Evolutionary conservation across 768 basidiomycete genomes (phyloP).

Genomic region (Podaxis rugospora): DNA sequence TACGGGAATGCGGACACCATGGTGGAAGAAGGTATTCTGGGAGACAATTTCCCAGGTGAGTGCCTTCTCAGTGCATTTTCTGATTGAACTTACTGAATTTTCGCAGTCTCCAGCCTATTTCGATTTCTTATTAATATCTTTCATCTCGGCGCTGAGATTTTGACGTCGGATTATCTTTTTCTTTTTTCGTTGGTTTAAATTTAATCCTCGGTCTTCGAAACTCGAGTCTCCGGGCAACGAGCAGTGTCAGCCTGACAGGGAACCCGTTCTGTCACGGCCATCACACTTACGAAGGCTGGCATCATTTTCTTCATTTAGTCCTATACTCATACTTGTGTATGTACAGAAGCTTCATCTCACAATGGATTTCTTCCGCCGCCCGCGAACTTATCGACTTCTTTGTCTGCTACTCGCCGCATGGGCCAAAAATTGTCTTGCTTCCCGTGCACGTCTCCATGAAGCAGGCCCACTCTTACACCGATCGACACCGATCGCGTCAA

Average conservation of each 20-base stretch:
- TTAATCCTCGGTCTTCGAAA: background rate
- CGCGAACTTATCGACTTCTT: background rate
- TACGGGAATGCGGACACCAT: background rate
- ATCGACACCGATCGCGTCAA: too few relatives aligned
- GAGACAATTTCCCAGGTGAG: background rate
- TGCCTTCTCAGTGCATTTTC: background rate
- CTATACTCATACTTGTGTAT: background rate
- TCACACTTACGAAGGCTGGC: background rate
- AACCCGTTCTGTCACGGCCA: background rate
- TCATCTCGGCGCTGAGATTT: background rate
- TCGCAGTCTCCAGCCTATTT: background rate
- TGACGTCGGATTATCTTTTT: constrained; percentile 8
- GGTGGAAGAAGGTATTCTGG: background rate
- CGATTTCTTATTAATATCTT: background rate
- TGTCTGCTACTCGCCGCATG: background rate
- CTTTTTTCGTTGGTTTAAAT: background rate
- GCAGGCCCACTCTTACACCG: too few relatives aligned
- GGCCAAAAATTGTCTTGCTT: background rate
- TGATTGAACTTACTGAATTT: background rate
- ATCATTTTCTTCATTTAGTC: background rate
- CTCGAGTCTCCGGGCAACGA: background rate
- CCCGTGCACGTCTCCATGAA: too few relatives aligned
- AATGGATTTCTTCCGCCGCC: background rate
- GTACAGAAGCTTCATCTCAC: background rate
- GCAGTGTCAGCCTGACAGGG: background rate